Base-by-base conservation (phyloP, 768 basidiomycete species). In the Rhizopogon vinicolor region DNA sequence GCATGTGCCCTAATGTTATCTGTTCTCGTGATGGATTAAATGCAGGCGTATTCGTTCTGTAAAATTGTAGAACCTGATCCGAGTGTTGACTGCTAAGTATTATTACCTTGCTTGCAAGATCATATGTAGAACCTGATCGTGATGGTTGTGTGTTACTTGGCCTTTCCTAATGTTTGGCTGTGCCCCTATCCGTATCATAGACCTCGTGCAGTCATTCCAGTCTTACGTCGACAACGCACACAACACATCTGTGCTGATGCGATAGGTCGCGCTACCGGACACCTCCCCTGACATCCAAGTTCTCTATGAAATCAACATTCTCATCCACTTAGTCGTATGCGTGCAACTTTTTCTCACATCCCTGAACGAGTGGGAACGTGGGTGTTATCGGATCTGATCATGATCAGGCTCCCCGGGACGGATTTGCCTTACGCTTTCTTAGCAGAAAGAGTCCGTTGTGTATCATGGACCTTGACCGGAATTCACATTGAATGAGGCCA, bases 211-310 rank as follows among this genome's bases (percentile, higher is more conserved):
- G 45, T n/a, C 51, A 52, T 43, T 51, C 52, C 37, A 40, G 19
- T 58, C 52, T 67, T 70, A 70, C 68, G 66, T 67, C 62, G 66
- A 55, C 63, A 37, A 43, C 59, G 45, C 68, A 56, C 66, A 57
- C 66, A 64, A 64, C 56, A 64, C 56, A 50, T 53, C 55, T 44
- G 25, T 10, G 9, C 44, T 51, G 39, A 53, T 40, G 35, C 44
- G 22, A 10, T 31, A 52, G 51, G 41, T 41, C 46, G 31, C 18
- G 18, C 31, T 19, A 13, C 18, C 45, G 28, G 44, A 28, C 9
- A 29, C 44, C 25, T n/a, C 28, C 44, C 35, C 35, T 37, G 35
- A 44, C 14, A 18, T 2, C 19, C 31, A 33, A 48, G 33, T 49
- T 13, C 33, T 19, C 33, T 49, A 19, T 49, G 14, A 49, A 35